Percentiles rank a stretch among this genome's conserved stretches.
Conservation (phyloP, 2,329 filamentous ascomycete genomes). For the Kalmusia sp. region DNA sequence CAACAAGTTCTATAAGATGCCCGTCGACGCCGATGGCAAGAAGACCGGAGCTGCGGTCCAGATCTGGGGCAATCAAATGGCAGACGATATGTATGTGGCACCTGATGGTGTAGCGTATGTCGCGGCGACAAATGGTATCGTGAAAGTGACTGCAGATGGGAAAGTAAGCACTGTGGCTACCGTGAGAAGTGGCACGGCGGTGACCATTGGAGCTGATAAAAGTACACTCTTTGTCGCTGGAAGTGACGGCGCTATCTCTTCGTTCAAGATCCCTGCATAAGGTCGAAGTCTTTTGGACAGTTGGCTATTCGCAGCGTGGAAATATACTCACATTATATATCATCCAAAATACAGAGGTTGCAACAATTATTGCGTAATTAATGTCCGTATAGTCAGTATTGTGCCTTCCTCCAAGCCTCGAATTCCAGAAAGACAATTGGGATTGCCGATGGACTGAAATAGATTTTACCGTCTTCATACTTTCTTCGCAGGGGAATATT, state of each 20-base stretch:
- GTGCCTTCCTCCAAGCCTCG: too few species aligned
- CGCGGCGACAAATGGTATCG: constrained; percentile 17
- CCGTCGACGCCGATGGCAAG: constrained; percentile 25
- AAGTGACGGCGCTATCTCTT: constrained; percentile 15
- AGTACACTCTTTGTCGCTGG: constrained; percentile 22
- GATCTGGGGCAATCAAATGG: constrained; percentile 23
- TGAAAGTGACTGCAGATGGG: constrained; percentile 20
- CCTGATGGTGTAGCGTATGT: constrained; percentile 25
- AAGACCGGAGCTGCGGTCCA: constrained; percentile 17
- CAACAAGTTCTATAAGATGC: constrained; percentile 25
- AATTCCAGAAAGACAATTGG: too few species aligned
- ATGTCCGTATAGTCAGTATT: too few species aligned
- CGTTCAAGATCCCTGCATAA: constrained; percentile 13
- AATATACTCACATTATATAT: too few species aligned
- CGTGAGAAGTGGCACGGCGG: constrained; percentile 16
- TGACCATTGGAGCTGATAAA: constrained; percentile 20
- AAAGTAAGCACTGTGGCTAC: constrained; percentile 22
- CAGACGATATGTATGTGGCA: constrained; percentile 23
- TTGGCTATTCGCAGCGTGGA: too few species aligned
- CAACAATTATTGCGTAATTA: too few species aligned
- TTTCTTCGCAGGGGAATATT: too few species aligned
- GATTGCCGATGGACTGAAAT: too few species aligned
- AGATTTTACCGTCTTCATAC: too few species aligned
- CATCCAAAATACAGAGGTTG: too few species aligned
- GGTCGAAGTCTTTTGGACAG: too few species aligned